These are phyloP conservation scores for Fusarium humuli DNA, from an alignment of 2,329 filamentous ascomycete genomes.

Conservation along the genomic window DNA sequence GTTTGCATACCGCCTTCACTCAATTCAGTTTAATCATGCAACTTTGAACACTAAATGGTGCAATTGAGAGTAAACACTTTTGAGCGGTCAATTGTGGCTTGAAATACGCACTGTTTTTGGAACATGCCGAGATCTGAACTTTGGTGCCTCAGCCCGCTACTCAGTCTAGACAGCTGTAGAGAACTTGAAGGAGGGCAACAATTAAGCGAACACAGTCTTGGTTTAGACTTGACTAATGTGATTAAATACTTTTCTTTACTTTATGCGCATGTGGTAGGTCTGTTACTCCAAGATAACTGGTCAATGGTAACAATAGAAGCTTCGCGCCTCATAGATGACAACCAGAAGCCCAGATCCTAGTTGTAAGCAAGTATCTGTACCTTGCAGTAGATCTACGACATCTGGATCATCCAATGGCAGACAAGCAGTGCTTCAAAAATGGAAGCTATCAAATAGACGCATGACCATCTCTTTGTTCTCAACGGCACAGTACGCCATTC, in stretches of 20 bases:
- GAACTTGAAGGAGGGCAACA: not conserved
- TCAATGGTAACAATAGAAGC: not conserved
- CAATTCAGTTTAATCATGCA: conserved; percentile 28
- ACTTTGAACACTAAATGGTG: not conserved
- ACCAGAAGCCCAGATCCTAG: not conserved
- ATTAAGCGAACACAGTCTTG: not conserved
- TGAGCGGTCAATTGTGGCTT: conserved; percentile 21
- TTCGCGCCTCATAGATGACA: not conserved
- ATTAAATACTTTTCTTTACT: not conserved
- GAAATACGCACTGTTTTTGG: not conserved
- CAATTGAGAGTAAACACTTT: conserved; percentile 17
- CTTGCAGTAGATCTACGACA: conserved; percentile 19
- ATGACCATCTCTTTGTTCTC: conserved; percentile 1
- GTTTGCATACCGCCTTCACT: conserved; percentile 38
- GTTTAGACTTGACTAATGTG: not conserved
- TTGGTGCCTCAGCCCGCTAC: not conserved
- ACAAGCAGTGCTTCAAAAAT: not conserved
- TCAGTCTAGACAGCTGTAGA: not conserved
- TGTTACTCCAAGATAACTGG: not conserved
- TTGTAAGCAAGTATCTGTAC: not conserved
- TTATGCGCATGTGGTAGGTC: not conserved
- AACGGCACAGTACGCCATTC: conserved; percentile 11
- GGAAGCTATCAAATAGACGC: not conserved
- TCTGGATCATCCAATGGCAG: not conserved
- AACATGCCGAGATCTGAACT: not conserved